Base-by-base conservation (phyloP, 73 alveolate genomes). In the Stentor coeruleus region DNA sequence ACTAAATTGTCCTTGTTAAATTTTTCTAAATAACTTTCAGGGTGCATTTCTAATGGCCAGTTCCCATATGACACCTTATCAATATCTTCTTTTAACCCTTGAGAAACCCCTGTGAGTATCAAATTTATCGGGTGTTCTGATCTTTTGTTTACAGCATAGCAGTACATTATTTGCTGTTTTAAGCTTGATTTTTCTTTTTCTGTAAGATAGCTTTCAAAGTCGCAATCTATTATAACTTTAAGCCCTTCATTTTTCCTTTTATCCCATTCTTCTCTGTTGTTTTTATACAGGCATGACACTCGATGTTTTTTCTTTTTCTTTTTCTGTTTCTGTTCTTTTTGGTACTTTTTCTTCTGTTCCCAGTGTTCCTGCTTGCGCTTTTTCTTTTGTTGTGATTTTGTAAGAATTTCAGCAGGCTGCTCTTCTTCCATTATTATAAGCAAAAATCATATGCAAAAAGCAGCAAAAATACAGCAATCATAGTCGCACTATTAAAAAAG, bases 141-240 rank as follows among this genome's bases (percentile, higher is more conserved):
- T 76, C 85, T 86, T 82, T 89, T 91, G 82, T 95, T 95, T 57
- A 81, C 90, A 31, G 93, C 86, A 82, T 95, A 90, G 59, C 93
- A 76, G 82, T 88, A 93, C 35, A 89, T 86, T 11, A 93, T 82
- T 75, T 95, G 96, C 74, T 94, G 83, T 2, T 89, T 83, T 89
- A 95, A 81, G 72, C 96, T 86, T 75, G 84, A 89, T 39, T 89
- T 74, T 36, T 93, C 92, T 89, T 84, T 90, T 33, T 93, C 98
- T 74, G 84, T 87, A 97, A 93, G 89, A 57, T 82, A 82, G 74
- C 82, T 86, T 60, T 88, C 97, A 82, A 95, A 95, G 75, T 95
- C 98, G 74, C 98, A 95, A 88, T 95, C 99, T 81, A 95, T 89
- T 3, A 94, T 79, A 55, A 89, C 88, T 55, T 88, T 89, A 36